These are phyloP conservation scores for Candida adriatica DNA, from an alignment of 805 yeast species.

Conservation along the genomic window DNA sequence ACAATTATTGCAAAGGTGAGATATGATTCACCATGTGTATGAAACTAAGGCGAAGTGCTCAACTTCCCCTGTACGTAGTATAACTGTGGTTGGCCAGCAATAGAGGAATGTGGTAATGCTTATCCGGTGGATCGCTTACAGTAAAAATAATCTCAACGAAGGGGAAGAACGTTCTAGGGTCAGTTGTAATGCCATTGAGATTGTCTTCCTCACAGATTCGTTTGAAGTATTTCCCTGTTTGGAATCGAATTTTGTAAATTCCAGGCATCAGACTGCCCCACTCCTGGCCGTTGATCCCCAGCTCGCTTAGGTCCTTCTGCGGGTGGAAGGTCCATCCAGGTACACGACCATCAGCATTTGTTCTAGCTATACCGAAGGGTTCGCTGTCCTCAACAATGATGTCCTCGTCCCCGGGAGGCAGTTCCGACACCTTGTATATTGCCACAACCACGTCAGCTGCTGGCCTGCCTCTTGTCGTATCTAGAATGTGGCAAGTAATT, in stretches of 20 bases:
- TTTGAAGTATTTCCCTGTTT: conserved; percentile 60
- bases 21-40: too few species aligned
- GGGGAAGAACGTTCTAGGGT: conserved; percentile 68
- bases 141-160: conserved; percentile 74
- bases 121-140: conserved; percentile 58
- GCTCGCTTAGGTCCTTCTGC: conserved; percentile 11
- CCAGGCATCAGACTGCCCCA: conserved; percentile 55
- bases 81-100: conserved; percentile 80
- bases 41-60: too few species aligned
- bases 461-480: conserved; percentile 79
- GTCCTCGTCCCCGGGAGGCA: conserved; percentile 20
- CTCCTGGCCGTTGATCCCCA: conserved; percentile 28
- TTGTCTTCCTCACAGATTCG: conserved; percentile 15
- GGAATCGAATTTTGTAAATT: conserved; percentile 67
- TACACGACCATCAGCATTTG: conserved; percentile 80
- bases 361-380: conserved; percentile 62
- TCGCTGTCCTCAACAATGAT: conserved; percentile 24
- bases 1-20: too few species aligned
- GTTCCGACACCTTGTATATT: conserved; percentile 31
- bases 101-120: conserved; percentile 87
- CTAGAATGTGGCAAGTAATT: conserved; percentile 84
- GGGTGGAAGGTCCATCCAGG: conserved; percentile 55
- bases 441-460: conserved; percentile 72
- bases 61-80: conserved; percentile 77
- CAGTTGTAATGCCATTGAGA: conserved; percentile 21